A percentile compares a stretch with the other conserved stretches of the same genome.
These are phyloP conservation scores for Acmispon strigosus DNA, from an alignment of 306 rosid genomes.

Conservation along the genomic window DNA sequence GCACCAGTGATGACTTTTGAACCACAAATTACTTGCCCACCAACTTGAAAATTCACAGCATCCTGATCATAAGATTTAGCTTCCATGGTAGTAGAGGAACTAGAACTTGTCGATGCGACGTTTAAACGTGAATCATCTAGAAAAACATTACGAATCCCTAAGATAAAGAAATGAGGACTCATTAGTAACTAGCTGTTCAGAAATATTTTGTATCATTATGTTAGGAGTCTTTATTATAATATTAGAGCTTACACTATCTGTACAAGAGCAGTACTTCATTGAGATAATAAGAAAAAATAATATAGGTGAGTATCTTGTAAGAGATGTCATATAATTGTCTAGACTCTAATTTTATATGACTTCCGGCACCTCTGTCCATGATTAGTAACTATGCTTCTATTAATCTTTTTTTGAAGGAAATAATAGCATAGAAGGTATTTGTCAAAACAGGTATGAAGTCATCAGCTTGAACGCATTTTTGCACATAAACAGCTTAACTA, in stretches of 20 bases:
- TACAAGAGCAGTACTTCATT: neutral
- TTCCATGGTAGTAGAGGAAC: constrained; percentile 49
- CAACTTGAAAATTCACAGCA: constrained; percentile 32
- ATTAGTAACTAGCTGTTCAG: neutral
- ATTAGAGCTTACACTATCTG: neutral
- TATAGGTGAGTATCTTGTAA: neutral
- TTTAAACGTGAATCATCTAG: constrained; percentile 68
- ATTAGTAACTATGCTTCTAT: neutral
- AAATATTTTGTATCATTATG: neutral
- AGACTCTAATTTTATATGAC: neutral
- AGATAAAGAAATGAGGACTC: constrained; percentile 5
- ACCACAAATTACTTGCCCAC: constrained; percentile 46
- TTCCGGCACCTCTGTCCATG: neutral
- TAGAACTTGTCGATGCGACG: constrained; percentile 39
- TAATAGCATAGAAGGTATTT: neutral
- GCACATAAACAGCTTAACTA: neutral
- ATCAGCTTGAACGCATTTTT: neutral
- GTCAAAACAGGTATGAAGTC: neutral
- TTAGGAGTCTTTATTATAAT: neutral
- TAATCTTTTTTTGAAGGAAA: neutral
- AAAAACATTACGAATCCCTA: constrained; percentile 68
- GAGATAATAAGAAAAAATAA: neutral
- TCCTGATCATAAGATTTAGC: constrained; percentile 58
- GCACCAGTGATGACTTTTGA: constrained; percentile 56
- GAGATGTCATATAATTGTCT: neutral